These are phyloP conservation scores for Dendrobium huoshanense DNA, from an alignment of 106 monocot genomes.

Conservation along the genomic window DNA sequence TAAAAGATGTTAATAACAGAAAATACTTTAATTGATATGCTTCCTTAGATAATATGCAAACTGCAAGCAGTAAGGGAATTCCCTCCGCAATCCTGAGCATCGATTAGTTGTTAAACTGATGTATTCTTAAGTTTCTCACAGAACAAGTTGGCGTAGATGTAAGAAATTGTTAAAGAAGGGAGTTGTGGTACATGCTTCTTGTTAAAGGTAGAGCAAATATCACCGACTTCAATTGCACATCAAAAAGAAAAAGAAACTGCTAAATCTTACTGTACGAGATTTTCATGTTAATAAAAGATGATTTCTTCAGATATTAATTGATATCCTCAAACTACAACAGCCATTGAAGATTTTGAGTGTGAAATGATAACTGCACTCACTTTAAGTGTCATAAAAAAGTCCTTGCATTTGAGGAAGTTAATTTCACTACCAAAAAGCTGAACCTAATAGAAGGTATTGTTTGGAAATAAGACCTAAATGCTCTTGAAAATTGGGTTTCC, in stretches of 20 bases:
- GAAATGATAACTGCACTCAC: not conserved
- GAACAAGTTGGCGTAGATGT: not conserved
- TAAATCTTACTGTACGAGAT: not conserved
- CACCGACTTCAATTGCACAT: not conserved
- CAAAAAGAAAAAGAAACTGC: not conserved
- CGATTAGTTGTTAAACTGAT: not conserved
- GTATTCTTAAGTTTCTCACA: not conserved
- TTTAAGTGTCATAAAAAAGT: too few species aligned
- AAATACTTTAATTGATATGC: not conserved
- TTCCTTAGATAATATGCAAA: not conserved
- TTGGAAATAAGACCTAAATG: too few species aligned
- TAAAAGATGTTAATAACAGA: not conserved
- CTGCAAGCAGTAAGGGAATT: constrained; percentile 1
- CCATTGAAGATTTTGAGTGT: not conserved
- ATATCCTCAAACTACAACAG: not conserved
- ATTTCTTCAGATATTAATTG: not conserved
- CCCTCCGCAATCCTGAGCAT: not conserved
- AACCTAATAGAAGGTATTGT: too few species aligned
- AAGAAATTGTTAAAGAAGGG: not conserved
- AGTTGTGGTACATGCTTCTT: not conserved
- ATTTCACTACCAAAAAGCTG: too few species aligned
- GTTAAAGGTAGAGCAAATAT: not conserved
- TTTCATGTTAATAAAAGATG: not conserved
- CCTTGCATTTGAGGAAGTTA: too few species aligned
- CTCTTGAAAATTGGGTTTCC: too few species aligned